Evolutionary conservation across 345 rosid genomes (phyloP).

Genomic region (Salix caprea): DNA sequence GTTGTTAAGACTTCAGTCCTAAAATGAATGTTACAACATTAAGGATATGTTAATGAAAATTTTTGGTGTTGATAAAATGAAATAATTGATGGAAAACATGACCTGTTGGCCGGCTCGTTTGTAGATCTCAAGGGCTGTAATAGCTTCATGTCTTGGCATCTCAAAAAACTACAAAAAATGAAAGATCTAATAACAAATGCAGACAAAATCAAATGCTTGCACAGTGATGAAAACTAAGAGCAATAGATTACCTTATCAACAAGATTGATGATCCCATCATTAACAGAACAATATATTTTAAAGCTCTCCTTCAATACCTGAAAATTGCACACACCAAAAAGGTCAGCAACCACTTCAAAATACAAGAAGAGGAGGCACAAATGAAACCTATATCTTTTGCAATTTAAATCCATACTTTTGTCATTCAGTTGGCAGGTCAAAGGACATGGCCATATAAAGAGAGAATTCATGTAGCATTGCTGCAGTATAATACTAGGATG

Average conservation of each 20-base stretch:
- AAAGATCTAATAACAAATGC: conserved; percentile 3
- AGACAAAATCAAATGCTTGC: conserved; percentile 7
- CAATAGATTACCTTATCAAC: conserved; percentile 75
- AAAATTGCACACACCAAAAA: conserved; percentile 19
- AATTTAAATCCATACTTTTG: background rate
- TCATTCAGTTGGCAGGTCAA: background rate
- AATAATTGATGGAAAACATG: conserved; percentile 18
- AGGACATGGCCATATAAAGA: background rate
- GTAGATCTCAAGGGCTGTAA: conserved; percentile 75
- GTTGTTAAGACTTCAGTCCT: background rate
- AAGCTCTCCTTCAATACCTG: conserved; percentile 99
- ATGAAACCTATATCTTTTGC: background rate
- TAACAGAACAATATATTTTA: conserved; percentile 89
- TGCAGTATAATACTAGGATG: background rate
- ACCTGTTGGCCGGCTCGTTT: conserved; percentile 92
- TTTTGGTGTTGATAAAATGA: background rate
- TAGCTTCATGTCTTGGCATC: conserved; percentile 95
- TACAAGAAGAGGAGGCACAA: background rate
- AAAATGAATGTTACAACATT: background rate
- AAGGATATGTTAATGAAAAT: background rate
- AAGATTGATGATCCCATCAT: conserved; percentile 98
- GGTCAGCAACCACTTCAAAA: conserved; percentile 1
- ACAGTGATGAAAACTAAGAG: conserved; percentile 8
- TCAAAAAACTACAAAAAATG: conserved; percentile 75
- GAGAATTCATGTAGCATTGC: background rate